Base-by-base conservation (phyloP, 73 alveolate genomes). In the Effrenium voratum region DNA sequence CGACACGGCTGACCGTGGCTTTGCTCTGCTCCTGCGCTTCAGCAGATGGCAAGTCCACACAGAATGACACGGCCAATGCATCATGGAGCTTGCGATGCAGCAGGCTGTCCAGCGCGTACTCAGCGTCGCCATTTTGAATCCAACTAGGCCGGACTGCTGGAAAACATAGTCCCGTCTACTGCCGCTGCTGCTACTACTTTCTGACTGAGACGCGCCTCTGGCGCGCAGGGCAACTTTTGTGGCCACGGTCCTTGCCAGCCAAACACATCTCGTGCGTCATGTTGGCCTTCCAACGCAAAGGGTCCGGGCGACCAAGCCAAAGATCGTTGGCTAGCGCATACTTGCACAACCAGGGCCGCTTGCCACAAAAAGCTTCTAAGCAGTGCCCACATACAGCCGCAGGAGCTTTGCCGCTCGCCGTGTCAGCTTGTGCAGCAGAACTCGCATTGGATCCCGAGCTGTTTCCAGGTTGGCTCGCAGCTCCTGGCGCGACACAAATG, bases 271-370 rank as follows among this genome's bases (percentile, higher is more conserved):
- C 43, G 50, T 12, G 63, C 57, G 59, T 79, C 63, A 79, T 15
- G 30, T 79, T 79, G 0, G 70, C 91, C 26, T 79, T 5, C 91
- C 91, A 79, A 0, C 47, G 76, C 75, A 82, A 82, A 19, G 93
- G 93, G 49, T 82, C 93, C 1, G 55, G 52, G 68, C 76, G 93
- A 34, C 93, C 93, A 47, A 82, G 28, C 93, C 93, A 82, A n/a
- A 82, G 4, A 82, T 82, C 93, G 52, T 82, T 82, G 72, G 93
- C 93, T 76, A 82, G n/a, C 13, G 76, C 93, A 52, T 43, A 34
- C 28, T n/a, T 82, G 93, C 93, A 82, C 30, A 82, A 49, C 36
- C 49, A 43, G 0, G 93, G 93, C 36, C 36, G 47, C 52, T 47
- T 47, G 66, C 90, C 46, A 34, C 84, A 38, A 34, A 73, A 73